phyloP scores from a whole-genome alignment of 2,329 filamentous ascomycete species.

The Coleophoma crateriformis region DNA sequence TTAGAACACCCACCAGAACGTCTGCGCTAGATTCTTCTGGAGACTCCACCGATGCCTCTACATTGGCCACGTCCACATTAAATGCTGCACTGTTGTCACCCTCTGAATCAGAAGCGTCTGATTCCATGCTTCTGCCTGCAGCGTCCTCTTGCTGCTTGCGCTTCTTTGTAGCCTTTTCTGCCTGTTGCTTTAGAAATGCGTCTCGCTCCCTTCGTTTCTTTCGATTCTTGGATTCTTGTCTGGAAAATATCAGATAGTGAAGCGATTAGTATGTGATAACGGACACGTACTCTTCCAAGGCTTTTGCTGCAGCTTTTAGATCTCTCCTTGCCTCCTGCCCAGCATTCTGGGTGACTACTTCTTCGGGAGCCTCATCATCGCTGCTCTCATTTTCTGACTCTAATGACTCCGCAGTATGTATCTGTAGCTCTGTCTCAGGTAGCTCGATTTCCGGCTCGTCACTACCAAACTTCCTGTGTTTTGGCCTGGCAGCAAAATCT shows the following conservation, averaged over 20 bases:
- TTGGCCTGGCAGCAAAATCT: conserved; percentile 2
- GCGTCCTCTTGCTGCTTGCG: conserved; percentile 10
- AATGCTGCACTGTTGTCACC: not conserved
- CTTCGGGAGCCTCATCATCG: conserved; percentile 26
- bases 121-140: not conserved
- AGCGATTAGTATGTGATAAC: not conserved
- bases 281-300: conserved; percentile 18
- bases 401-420: not conserved
- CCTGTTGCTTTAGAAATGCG: conserved; percentile 18
- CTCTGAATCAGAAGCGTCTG: not conserved
- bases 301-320: conserved; percentile 19
- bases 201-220: conserved; percentile 24
- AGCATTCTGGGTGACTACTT: conserved; percentile 19
- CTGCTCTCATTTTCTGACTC: conserved; percentile 13
- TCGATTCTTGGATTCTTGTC: conserved; percentile 17
- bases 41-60: not conserved
- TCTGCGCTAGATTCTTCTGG: not conserved
- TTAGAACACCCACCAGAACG: not conserved
- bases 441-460: conserved; percentile 10
- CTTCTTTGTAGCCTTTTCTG: conserved; percentile 16
- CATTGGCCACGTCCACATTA: not conserved
- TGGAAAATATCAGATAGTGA: conserved; percentile 8
- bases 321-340: conserved; percentile 11
- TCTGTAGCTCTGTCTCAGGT: not conserved
- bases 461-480: conserved; percentile 12